A percentile compares a stretch with the other conserved stretches of the same genome.
Conservation (phyloP, 164 flowering plant genomes). For the Warburgia ugandensis region DNA sequence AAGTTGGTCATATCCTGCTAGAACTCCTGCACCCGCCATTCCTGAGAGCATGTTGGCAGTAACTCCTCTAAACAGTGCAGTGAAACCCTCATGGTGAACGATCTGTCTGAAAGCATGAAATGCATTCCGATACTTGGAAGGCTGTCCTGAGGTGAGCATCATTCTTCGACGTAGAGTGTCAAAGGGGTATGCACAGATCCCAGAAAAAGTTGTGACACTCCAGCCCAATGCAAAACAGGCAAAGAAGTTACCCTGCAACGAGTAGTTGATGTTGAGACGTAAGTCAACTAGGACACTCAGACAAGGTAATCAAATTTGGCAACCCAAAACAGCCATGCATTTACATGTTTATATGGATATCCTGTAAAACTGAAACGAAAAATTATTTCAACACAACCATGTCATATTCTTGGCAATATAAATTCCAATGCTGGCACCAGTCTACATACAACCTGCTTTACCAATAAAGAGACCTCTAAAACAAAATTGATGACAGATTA, state of each 20-base stretch:
- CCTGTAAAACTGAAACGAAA: background rate
- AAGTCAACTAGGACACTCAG: background rate
- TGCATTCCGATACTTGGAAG: constrained; percentile 55
- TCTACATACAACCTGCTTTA: too few relatives aligned
- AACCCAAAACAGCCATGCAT: background rate
- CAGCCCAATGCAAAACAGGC: constrained; percentile 91
- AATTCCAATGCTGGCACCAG: too few relatives aligned
- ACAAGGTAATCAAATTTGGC: background rate
- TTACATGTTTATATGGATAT: background rate
- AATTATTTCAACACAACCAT: background rate
- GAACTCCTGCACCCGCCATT: constrained; percentile 95
- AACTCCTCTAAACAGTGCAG: constrained; percentile 68
- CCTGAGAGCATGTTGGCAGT: constrained; percentile 91
- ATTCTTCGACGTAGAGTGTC: constrained; percentile 87
- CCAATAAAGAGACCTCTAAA: too few relatives aligned
- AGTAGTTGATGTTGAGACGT: background rate
- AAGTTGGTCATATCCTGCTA: constrained; percentile 84
- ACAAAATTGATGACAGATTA: too few relatives aligned
- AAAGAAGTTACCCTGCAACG: constrained; percentile 70
- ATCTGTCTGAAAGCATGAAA: constrained; percentile 74
- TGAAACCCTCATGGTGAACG: constrained; percentile 61
- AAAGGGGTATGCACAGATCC: constrained; percentile 92
- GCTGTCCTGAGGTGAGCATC: constrained; percentile 98
- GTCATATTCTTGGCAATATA: background rate
- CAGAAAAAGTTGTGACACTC: constrained; percentile 81